Base-by-base conservation (phyloP, 768 basidiomycete genomes). In the Lactarius sp. region DNA sequence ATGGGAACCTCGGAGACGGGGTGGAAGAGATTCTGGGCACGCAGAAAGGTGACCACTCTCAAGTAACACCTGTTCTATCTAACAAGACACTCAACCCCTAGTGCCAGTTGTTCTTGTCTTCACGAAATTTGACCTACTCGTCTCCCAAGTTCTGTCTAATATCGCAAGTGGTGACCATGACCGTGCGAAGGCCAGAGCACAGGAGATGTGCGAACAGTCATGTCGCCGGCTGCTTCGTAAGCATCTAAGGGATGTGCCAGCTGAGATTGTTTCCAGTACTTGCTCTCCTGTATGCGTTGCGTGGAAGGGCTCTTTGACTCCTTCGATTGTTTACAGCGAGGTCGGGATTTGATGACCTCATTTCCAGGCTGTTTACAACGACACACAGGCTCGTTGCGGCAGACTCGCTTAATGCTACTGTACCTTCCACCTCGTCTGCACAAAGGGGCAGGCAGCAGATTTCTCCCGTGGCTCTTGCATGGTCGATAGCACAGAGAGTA, bases 201-300 rank as follows among this genome's bases (percentile, higher is more conserved):
- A 31, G 27, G n/a, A 14, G 34, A 46, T 16, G 36, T 58, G 13
- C 44, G 57, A 53, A 47, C 36, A 9, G 6, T 10, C 6, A n/a
- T 53, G 51, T 50, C 20, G 46, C 52, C 12, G 41, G 14, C 33
- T 54, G 6, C 39, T 49, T 10, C 27, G 4, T 41, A 41, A 14
- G 16, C 44, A 54, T 12, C 13, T n/a, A 2, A 47, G 34, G 37
- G 46, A 33, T 34, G 44, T 36, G 9, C 52, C 37, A 0, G 46
- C 12, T 4, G 60, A 36, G 44, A 31, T 60, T 1, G 60, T 60
- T 14, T 64, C 62, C 5, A 49, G 62, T 64, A 54, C 39, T 64
- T 49, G 18, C 34, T 12, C 57, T 42, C 18, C 6, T 49, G 16
- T 22, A 10, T 58, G 4, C 12, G 27, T n/a, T 39, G n/a, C 10